Evolutionary conservation across 352 stramenopile genomes (phyloP), one percentile per base, ranked within the genome.

Genomic region (Saprolegnia parasitica): DNA sequence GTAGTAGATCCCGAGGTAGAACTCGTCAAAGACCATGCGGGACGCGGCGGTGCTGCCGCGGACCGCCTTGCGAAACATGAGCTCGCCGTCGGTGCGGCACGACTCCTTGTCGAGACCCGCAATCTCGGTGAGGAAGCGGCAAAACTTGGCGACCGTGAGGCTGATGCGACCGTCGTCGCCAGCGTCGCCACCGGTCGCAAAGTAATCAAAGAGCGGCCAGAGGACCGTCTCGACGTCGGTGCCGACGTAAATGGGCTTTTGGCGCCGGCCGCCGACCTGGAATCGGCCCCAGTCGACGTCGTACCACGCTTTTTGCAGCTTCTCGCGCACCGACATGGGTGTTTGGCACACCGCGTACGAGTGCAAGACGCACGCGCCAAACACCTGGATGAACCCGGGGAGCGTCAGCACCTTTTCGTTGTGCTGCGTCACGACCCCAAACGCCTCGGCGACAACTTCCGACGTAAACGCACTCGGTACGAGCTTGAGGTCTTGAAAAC

Each of bases 131-230:
- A 89, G 83, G 65, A 93, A 93, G 11, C 72, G 70, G n/a, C 73
- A 67, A 56, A 92, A 92, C 3, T 74, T 81, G 46, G 40, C 29
- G 24, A 65, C 23, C 29, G 76, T 86, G 78, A 91, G 88, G 11
- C 71, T 70, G 6, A 90, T 72, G 23, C 84, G 66, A 3, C 39
- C 16, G 13, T 70, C 57, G 23, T 80, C 72, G 4, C 86, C 24
- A 9, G 47, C 42, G 42, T 56, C n/a, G 3, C 37, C 24, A 16
- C 74, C 72, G 10, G 74, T 72, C 9, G 82, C 72, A 58, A 90
- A 90, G 72, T 93, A 93, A 58, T 91, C 81, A 61, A 91, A 91
- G 9, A 93, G 79, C n/a, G 83, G 80, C 83, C 83, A 93, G 13
- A 91, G 67, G 16, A 93, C 82, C 21, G 64, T 77, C 68, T 93